Conservation (phyloP, 164 flowering plant genomes). For the Kalanchoe fedtschenkoi region DNA sequence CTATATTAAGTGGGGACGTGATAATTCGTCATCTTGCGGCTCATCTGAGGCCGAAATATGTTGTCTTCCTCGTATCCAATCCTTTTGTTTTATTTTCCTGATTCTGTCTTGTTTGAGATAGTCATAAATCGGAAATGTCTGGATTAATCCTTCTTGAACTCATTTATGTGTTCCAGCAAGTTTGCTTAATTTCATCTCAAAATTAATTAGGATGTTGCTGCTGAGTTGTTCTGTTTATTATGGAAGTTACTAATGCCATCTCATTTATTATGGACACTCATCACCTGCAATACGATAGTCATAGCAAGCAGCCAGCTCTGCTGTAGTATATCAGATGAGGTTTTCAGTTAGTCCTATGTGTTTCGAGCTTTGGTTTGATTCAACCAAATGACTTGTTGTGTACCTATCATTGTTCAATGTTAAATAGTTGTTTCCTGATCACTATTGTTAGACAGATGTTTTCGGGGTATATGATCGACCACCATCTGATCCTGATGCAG, state of each 20-base stretch:
- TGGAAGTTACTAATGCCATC: too few relatives aligned
- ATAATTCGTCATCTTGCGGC: constrained; percentile 86
- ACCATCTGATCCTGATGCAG: constrained; percentile 66
- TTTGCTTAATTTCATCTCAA: background rate
- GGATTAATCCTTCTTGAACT: too few relatives aligned
- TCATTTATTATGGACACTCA: too few relatives aligned
- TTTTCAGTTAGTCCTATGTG: background rate
- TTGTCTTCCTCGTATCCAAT: constrained; percentile 94
- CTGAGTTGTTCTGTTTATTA: background rate
- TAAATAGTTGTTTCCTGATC: background rate
- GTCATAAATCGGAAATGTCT: too few relatives aligned
- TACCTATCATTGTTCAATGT: background rate
- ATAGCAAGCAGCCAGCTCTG: background rate
- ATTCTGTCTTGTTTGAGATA: background rate
- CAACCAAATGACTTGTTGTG: background rate
- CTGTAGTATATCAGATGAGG: background rate
- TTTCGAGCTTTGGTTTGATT: background rate
- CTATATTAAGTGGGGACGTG: constrained; percentile 95
- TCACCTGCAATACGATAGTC: too few relatives aligned
- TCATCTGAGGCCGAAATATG: constrained; percentile 60
- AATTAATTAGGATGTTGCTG: background rate
- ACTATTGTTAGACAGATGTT: constrained; percentile 77
- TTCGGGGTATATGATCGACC: constrained; percentile 90
- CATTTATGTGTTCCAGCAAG: too few relatives aligned
- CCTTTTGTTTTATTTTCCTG: background rate